These are phyloP conservation scores for Cystoderma amianthinum DNA, from an alignment of 768 basidiomycete species.

Conservation along the genomic window DNA sequence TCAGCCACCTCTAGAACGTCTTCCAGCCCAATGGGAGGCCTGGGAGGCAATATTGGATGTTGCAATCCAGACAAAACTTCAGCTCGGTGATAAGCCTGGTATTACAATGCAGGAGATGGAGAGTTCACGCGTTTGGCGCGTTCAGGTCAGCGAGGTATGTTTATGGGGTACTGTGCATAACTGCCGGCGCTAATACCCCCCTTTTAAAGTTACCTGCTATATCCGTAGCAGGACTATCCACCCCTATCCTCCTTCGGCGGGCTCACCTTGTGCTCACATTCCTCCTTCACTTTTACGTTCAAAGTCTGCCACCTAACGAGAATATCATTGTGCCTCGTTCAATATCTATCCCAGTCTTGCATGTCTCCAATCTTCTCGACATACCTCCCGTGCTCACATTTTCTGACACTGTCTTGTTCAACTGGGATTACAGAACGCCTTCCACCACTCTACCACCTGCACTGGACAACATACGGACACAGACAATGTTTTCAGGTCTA, in stretches of 20 bases:
- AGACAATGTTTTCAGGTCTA: conserved; percentile 73
- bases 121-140: conserved; percentile 48
- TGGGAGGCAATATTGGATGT: conserved; percentile 66
- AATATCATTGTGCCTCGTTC: conserved; percentile 65
- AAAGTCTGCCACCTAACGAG: conserved; percentile 44
- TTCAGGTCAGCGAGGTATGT: conserved; percentile 39
- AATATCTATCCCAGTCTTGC: conserved; percentile 72
- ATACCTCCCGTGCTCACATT: conserved; percentile 90
- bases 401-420: conserved; percentile 90
- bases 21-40: conserved; percentile 54
- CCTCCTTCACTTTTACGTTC: conserved; percentile 77
- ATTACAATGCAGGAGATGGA: conserved; percentile 30
- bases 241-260: conserved; percentile 59
- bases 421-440: conserved; percentile 48
- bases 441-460: conserved; percentile 29
- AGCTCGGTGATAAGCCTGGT: conserved; percentile 50
- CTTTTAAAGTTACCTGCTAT: conserved; percentile 49
- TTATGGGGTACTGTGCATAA: conserved; percentile 5
- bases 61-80: conserved; percentile 41
- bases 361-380: conserved; percentile 62
- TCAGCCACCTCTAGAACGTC: conserved; percentile 54
- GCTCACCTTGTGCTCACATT: conserved; percentile 75
- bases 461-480: conserved; percentile 57
- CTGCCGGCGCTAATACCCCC: neutral
- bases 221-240: conserved; percentile 35